These are phyloP conservation scores for Dalechampia spathulata DNA, from an alignment of 441 rosid species.

Conservation along the genomic window DNA sequence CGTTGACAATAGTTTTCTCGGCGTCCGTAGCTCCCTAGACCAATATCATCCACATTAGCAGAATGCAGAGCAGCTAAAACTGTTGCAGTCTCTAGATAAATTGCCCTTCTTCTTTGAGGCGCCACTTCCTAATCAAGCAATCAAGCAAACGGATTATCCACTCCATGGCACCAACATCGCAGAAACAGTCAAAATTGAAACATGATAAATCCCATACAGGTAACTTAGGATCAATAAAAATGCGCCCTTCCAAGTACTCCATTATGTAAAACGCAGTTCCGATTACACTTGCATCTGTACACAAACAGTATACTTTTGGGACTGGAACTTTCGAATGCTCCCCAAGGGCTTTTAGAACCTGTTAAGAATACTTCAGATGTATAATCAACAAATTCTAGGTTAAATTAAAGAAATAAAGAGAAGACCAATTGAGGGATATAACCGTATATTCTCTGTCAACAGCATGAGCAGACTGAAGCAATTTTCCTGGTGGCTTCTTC, in stretches of 20 bases:
- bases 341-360: constrained; percentile 84
- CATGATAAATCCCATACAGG: constrained; percentile 33
- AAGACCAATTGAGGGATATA: not conserved
- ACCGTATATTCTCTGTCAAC: constrained; percentile 92
- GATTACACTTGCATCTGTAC: constrained; percentile 54
- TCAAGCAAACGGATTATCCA: too few species aligned
- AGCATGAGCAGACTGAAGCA: constrained; percentile 84
- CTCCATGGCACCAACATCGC: too few species aligned
- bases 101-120: constrained; percentile 47
- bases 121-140: constrained; percentile 44
- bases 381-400: too few species aligned
- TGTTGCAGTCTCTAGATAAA: constrained; percentile 66
- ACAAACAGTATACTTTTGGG: constrained; percentile 74
- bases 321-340: constrained; percentile 73
- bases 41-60: constrained; percentile 64
- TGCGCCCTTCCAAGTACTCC: constrained; percentile 92
- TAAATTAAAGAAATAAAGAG: not conserved
- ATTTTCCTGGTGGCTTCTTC: constrained; percentile 83
- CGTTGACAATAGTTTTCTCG: constrained; percentile 69
- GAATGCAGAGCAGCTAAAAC: constrained; percentile 78
- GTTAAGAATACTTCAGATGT: not conserved
- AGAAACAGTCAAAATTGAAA: too few species aligned
- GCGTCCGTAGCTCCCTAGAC: constrained; percentile 70
- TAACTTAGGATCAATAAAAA: constrained; percentile 60
- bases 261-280: constrained; percentile 89